These are phyloP conservation scores for Strigomonas galati DNA, from an alignment of 208 protist species.

Conservation along the genomic window DNA sequence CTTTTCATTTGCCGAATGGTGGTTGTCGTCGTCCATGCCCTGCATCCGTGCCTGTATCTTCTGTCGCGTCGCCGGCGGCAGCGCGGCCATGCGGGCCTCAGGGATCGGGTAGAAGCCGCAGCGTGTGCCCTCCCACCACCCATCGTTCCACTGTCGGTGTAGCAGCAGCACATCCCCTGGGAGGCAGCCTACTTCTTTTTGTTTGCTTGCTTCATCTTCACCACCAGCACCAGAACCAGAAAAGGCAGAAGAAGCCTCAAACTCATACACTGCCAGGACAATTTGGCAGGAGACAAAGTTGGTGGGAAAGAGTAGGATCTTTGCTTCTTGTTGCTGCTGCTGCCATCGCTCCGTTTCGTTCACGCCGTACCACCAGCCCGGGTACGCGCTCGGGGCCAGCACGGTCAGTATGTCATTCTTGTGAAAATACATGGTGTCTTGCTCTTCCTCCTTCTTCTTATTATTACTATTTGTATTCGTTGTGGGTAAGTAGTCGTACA, in stretches of 20 bases:
- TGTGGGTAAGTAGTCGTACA: constrained; percentile 42
- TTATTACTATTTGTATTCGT: not conserved
- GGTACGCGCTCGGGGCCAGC: constrained; percentile 36
- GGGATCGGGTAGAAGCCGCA: not conserved
- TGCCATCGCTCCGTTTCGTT: constrained; percentile 13
- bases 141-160: constrained; percentile 83
- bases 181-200: constrained; percentile 41
- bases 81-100: not conserved
- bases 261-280: constrained; percentile 51
- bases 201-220: constrained; percentile 8
- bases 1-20: not conserved
- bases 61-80: constrained; percentile 19
- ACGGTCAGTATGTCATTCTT: constrained; percentile 52
- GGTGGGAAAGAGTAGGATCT: constrained; percentile 49
- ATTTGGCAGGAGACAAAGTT: constrained; percentile 78
- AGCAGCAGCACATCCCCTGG: constrained; percentile 64
- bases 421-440: constrained; percentile 41
- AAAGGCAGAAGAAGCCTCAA: constrained; percentile 20
- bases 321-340: not conserved
- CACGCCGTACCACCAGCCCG: constrained; percentile 75
- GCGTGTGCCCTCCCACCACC: constrained; percentile 84
- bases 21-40: not conserved
- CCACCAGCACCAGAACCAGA: no score
- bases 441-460: not conserved
- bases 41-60: no score